Evolutionary conservation across 2,329 filamentous ascomycete species (phyloP).

Genomic region (Botrytis deweyae): DNA sequence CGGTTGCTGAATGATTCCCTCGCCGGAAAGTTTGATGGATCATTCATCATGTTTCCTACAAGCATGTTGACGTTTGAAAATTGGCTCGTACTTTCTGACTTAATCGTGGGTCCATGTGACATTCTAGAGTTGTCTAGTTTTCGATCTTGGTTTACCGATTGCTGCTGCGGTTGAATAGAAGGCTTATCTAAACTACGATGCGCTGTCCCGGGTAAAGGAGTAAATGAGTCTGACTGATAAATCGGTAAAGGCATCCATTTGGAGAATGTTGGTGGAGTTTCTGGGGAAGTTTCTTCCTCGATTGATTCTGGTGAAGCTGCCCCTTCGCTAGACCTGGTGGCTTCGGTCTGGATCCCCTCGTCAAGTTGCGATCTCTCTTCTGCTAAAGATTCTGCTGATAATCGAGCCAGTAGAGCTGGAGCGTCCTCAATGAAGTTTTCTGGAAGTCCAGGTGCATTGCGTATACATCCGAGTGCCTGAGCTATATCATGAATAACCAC

Average conservation of each 20-base stretch:
- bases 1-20: not conserved
- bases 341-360: not conserved
- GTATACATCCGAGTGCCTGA: constrained; percentile 11
- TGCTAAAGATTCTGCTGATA: not conserved
- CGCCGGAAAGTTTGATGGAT: not conserved
- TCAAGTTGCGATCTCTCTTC: not conserved
- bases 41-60: not conserved
- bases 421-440: constrained; percentile 5
- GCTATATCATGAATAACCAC: constrained; percentile 16
- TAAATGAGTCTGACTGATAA: not conserved
- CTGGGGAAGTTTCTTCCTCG: not conserved
- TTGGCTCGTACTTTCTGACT: not conserved
- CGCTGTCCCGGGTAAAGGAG: not conserved
- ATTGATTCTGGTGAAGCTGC: not conserved
- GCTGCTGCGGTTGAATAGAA: not conserved
- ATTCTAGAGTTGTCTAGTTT: not conserved
- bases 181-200: not conserved
- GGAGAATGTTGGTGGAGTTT: not conserved
- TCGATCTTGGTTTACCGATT: not conserved
- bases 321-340: not conserved
- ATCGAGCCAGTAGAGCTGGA: not conserved
- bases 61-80: not conserved
- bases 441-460: constrained; percentile 10
- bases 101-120: not conserved
- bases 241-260: not conserved